Base-by-base conservation (phyloP, 1,139 yeast genomes). In the Nematodospora anomalae region DNA sequence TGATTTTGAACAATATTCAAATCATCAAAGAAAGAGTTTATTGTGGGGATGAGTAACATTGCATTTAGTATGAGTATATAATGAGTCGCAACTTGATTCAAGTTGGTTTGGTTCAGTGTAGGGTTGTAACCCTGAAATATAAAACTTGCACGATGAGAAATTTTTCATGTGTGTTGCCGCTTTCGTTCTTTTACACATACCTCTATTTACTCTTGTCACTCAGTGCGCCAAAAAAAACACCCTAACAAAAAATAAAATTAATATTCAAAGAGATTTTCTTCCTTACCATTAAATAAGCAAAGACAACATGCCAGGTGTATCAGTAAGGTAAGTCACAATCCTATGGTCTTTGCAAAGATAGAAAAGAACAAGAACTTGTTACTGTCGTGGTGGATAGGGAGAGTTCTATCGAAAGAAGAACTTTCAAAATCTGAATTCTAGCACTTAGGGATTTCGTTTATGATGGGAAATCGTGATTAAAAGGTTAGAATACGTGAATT, bases 231-330 rank as follows among this genome's bases (percentile, higher is more conserved):
- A n/a, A n/a, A n/a, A n/a, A n/a, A n/a, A n/a, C n/a, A n/a, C n/a
- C n/a, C n/a, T n/a, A n/a, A n/a, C n/a, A n/a, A 27, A 37, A 40
- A 42, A 42, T 37, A 28, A 32, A 28, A 31, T 20, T 33, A 7
- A 3, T 7, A 29, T 14, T 5, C 10, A 32, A 15, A 22, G 26
- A 14, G 26, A 11, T 32, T 16, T 18, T 22, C 32, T 36, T 42
- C 48, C 40, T 37, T 27, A 47, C 51, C 51, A 36, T 36, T 43
- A 37, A 38, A 12, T 27, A 38, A 42, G 30, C 41, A 40, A 43
- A 45, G 44, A 48, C 53, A 60, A 56, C 67, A 89, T 89, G 97
- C 84, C 96, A 79, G 96, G 96, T 87, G 92, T 84, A 79, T 84
- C 96, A 79, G 97, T 89, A 71, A 87, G 94, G 95, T 86, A 83